Evolutionary conservation across 2,329 filamentous ascomycete genomes (phyloP).

Genomic region (Phaeosphaeria sp.): DNA sequence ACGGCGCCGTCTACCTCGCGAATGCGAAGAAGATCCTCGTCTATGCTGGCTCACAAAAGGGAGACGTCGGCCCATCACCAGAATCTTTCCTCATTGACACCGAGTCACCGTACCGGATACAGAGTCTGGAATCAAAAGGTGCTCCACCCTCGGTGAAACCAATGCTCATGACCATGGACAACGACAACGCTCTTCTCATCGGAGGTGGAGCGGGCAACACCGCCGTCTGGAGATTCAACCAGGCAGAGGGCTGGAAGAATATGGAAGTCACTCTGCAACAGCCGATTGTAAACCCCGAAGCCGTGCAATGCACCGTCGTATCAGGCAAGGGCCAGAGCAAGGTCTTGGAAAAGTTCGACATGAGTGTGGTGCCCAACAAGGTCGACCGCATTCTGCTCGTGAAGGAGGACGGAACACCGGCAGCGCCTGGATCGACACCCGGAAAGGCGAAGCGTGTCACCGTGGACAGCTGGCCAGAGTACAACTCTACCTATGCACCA

Average conservation of each 20-base stretch:
- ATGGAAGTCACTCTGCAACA: constrained; percentile 69
- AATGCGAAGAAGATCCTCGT: constrained; percentile 75
- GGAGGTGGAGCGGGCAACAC: constrained; percentile 73
- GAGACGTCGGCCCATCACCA: constrained; percentile 63
- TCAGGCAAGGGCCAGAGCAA: constrained; percentile 78
- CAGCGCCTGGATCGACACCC: constrained; percentile 58
- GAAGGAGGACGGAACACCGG: constrained; percentile 62
- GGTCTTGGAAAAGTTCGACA: constrained; percentile 79
- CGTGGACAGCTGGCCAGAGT: constrained; percentile 73
- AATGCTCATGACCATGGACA: constrained; percentile 76
- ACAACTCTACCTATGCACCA: constrained; percentile 78
- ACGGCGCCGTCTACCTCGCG: constrained; percentile 78
- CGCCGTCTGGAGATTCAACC: constrained; percentile 75
- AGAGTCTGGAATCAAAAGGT: constrained; percentile 53
- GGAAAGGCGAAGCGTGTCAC: constrained; percentile 62
- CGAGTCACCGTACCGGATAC: constrained; percentile 68
- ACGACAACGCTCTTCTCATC: constrained; percentile 73
- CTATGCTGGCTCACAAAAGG: constrained; percentile 76
- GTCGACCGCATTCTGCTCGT: constrained; percentile 75
- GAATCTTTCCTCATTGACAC: constrained; percentile 79
- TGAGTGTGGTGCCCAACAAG: constrained; percentile 74
- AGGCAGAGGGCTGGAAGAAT: constrained; percentile 68
- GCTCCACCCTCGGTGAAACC: constrained; percentile 72
- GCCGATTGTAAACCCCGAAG: constrained; percentile 65
- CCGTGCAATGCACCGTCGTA: constrained; percentile 70